Conservation (phyloP, 2,329 filamentous ascomycete species). For the Penicillium sp. region DNA sequence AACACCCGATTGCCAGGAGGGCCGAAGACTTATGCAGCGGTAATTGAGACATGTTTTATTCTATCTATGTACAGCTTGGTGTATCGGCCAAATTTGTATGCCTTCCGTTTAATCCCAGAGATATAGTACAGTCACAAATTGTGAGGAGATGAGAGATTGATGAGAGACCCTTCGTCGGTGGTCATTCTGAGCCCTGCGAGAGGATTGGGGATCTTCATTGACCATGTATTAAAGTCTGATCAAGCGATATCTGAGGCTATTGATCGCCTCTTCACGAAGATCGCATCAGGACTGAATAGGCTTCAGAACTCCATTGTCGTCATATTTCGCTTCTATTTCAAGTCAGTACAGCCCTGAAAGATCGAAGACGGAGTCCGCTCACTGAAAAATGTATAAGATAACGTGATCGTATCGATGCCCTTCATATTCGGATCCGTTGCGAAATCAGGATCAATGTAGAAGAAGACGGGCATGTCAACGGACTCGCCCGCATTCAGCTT, state of each 20-base stretch:
- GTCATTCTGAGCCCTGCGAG: neutral
- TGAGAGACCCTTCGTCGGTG: neutral
- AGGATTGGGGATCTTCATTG: neutral
- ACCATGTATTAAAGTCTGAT: too few relatives aligned
- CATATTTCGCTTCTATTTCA: slow-evolving; percentile 73
- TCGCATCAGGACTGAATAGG: slow-evolving; percentile 48
- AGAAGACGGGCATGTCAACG: slow-evolving; percentile 99
- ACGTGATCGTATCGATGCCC: slow-evolving; percentile 89
- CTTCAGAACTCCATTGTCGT: slow-evolving; percentile 72
- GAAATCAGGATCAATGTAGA: slow-evolving; percentile 97
- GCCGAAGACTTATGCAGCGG: too few relatives aligned
- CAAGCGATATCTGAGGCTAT: neutral
- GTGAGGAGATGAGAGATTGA: slow-evolving; percentile 19
- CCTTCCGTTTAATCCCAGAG: neutral
- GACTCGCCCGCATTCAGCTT: slow-evolving; percentile 91
- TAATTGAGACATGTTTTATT: neutral
- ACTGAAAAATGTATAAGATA: slow-evolving; percentile 99
- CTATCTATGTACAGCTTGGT: slow-evolving; percentile 1
- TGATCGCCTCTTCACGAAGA: neutral
- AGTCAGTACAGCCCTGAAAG: slow-evolving; percentile 25
- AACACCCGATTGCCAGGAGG: neutral
- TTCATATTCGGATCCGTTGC: slow-evolving; percentile 90
- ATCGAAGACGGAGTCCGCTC: slow-evolving; percentile 40
- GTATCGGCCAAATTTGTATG: neutral
- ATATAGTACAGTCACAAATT: slow-evolving; percentile 24